These are phyloP conservation scores for Botryotinia calthae DNA, from an alignment of 2,329 filamentous ascomycete species.

Conservation along the genomic window DNA sequence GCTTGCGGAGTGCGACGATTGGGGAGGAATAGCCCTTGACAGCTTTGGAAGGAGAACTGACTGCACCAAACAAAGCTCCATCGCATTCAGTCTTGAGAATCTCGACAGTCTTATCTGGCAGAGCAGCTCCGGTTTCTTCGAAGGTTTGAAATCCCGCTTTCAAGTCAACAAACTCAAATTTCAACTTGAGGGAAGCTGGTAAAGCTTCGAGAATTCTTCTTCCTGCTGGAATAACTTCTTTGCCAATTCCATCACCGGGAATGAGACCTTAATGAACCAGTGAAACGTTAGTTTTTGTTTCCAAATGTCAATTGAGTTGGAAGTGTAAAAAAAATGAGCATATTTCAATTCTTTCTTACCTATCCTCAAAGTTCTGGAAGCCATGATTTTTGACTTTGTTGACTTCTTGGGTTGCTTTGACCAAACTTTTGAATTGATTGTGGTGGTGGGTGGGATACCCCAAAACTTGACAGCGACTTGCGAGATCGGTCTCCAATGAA, in stretches of 20 bases:
- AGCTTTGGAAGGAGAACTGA: constrained; percentile 84
- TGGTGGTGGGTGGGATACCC: constrained; percentile 2
- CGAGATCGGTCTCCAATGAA: constrained; percentile 3
- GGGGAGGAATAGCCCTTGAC: constrained; percentile 95
- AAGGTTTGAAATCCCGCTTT: constrained; percentile 93
- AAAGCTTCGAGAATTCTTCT: constrained; percentile 90
- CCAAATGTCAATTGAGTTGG: background rate
- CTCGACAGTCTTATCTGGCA: constrained; percentile 88
- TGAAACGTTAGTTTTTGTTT: constrained; percentile 22
- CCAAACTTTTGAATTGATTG: background rate
- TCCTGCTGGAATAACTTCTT: constrained; percentile 95
- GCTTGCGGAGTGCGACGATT: constrained; percentile 85
- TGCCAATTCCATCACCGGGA: constrained; percentile 95
- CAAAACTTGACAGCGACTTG: background rate
- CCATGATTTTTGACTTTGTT: constrained; percentile 47
- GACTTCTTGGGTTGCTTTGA: constrained; percentile 18
- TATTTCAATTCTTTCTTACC: constrained; percentile 46
- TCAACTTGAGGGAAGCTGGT: constrained; percentile 82
- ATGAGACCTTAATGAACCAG: constrained; percentile 69
- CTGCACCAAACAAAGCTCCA: constrained; percentile 93
- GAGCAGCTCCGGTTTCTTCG: constrained; percentile 79
- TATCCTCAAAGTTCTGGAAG: constrained; percentile 65
- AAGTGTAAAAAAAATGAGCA: background rate
- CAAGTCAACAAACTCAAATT: constrained; percentile 92
- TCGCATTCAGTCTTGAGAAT: constrained; percentile 89